These are phyloP conservation scores for Naumovozyma baii DNA, from an alignment of 805 yeast species.

Conservation along the genomic window DNA sequence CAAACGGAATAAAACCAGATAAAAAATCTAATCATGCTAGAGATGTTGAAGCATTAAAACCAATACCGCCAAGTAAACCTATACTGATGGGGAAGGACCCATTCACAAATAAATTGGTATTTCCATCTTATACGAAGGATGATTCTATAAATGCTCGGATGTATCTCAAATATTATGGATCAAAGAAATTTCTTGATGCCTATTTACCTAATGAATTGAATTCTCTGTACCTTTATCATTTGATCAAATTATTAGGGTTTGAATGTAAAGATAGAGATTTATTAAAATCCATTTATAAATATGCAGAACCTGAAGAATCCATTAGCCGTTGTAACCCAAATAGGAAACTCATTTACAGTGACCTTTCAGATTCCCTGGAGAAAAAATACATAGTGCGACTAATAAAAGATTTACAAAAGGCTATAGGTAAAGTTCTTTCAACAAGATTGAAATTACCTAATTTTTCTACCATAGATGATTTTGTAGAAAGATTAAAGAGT, in stretches of 20 bases:
- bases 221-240: slow-evolving; percentile 44
- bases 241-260: slow-evolving; percentile 60
- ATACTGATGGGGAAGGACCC: slow-evolving; percentile 22
- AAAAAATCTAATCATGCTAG: not conserved
- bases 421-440: slow-evolving; percentile 51
- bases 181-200: slow-evolving; percentile 46
- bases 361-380: slow-evolving; percentile 32
- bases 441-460: slow-evolving; percentile 46
- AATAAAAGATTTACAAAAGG: slow-evolving; percentile 47
- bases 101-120: slow-evolving; percentile 25
- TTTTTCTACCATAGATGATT: slow-evolving; percentile 50
- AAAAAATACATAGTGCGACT: slow-evolving; percentile 38
- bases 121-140: slow-evolving; percentile 35
- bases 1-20: not conserved
- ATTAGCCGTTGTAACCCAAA: no score
- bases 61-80: slow-evolving; percentile 14
- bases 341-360: slow-evolving; percentile 11
- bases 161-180: slow-evolving; percentile 52
- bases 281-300: slow-evolving; percentile 26
- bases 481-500: slow-evolving; percentile 41
- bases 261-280: slow-evolving; percentile 29
- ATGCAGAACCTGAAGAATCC: slow-evolving; percentile 15
- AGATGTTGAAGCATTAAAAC: slow-evolving; percentile 9
- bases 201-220: slow-evolving; percentile 55
- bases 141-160: slow-evolving; percentile 39